Evolutionary conservation across 176 grass and related monocot species (phyloP).

Genomic region (Aegilops speltoides): DNA sequence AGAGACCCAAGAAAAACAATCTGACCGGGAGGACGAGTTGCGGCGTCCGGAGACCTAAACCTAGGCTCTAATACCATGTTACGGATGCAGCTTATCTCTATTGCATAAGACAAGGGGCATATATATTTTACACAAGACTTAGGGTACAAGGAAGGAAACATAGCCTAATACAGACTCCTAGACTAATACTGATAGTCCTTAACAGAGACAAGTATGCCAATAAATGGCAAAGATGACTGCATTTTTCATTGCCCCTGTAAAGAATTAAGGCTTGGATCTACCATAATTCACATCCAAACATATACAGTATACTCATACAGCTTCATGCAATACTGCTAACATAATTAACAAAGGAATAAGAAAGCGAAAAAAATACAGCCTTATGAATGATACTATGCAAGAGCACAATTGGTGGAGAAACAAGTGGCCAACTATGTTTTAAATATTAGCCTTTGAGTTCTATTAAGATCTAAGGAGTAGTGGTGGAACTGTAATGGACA

Average conservation of each 20-base stretch:
- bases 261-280: not conserved
- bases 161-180: no score
- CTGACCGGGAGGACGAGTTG: no score
- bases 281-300: not conserved
- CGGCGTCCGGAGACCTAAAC: no score
- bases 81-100: no score
- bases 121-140: no score
- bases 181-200: not conserved
- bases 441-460: not conserved
- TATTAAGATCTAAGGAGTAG: not conserved
- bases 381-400: not conserved
- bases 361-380: not conserved
- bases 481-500: not conserved
- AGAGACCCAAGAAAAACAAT: no score
- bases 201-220: not conserved
- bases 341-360: slow-evolving; percentile 9
- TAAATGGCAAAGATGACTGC: slow-evolving; percentile 1
- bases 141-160: no score
- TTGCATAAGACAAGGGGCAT: no score
- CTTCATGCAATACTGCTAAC: not conserved
- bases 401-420: not conserved
- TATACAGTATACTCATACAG: not conserved
- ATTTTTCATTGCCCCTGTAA: not conserved
- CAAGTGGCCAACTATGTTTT: not conserved
- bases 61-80: no score